These are phyloP conservation scores for Paraphaeosphaeria minitans DNA, from an alignment of 2,329 filamentous ascomycete species.

Conservation along the genomic window DNA sequence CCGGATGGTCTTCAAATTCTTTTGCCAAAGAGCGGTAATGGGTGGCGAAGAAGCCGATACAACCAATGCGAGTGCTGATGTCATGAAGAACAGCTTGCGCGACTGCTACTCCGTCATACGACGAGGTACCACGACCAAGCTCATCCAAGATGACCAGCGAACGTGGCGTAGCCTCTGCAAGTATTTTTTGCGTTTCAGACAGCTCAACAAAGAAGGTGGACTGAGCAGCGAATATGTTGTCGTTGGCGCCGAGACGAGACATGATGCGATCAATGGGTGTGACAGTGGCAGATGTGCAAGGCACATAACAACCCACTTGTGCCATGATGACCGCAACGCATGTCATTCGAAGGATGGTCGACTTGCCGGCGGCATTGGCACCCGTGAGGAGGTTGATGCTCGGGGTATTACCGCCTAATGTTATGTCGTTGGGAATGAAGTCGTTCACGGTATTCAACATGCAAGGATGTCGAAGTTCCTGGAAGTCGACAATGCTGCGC, in stretches of 20 bases:
- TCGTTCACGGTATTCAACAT: slow-evolving; percentile 87
- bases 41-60: slow-evolving; percentile 94
- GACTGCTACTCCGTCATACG: slow-evolving; percentile 95
- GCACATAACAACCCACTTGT: slow-evolving; percentile 92
- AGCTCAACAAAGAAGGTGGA: slow-evolving; percentile 98
- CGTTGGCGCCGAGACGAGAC: slow-evolving; percentile 95
- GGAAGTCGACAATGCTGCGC: slow-evolving; percentile 86
- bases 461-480: slow-evolving; percentile 92
- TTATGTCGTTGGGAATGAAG: slow-evolving; percentile 95
- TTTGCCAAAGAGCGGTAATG: slow-evolving; percentile 94
- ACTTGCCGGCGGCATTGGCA: slow-evolving; percentile 97
- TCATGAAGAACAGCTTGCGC: slow-evolving; percentile 98
- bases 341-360: slow-evolving; percentile 94
- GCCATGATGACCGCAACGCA: slow-evolving; percentile 97
- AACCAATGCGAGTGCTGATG: slow-evolving; percentile 89
- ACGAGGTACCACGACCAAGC: slow-evolving; percentile 90
- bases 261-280: slow-evolving; percentile 97
- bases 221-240: slow-evolving; percentile 98
- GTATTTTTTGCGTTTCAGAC: slow-evolving; percentile 96
- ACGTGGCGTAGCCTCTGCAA: slow-evolving; percentile 89
- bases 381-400: slow-evolving; percentile 93
- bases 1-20: slow-evolving; percentile 87
- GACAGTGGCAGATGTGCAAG: slow-evolving; percentile 78
- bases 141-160: slow-evolving; percentile 97
- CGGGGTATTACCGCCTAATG: slow-evolving; percentile 76